Base-by-base conservation (phyloP, 2,329 filamentous ascomycete species). In the Claviceps quebecensis region DNA sequence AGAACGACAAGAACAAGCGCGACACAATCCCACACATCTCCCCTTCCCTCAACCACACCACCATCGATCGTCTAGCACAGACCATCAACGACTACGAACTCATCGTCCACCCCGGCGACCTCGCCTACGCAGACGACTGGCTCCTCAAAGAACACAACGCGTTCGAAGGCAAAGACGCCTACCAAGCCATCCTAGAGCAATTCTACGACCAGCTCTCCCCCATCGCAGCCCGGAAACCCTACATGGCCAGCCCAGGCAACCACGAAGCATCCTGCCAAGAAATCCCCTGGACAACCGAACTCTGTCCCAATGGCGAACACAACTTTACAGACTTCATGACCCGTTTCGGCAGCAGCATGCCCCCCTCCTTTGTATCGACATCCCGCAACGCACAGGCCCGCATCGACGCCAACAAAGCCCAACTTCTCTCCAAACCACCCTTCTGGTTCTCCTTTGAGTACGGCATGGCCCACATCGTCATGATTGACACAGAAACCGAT, bases 271-370 rank as follows among this genome's bases (percentile, higher is more conserved):
- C 67, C 44, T 80, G 77, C 59, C 59, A 67, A 52, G 71, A 75
- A 58, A 58, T 74, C 9, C 63, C 65, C 1, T 58, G 61, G 51
- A 62, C 62, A 11, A 61, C 60, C 5, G 57, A 57, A 6, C 56
- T 72, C 2, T 78, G 75, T 56, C 70, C 72, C 0, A 62, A 67
- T 2, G 77, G 77, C 5, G 77, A 81, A 59, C 72, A 68, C 56
- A 81, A 81, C 62, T 81, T 81, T 60, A 80, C 76, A 4, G 77
- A 78, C 54, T 80, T 76, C 62, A 70, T 74, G 67, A 73, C 72
- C 55, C 72, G 77, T 29, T 81, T 77, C 58, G 72, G 72, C 13
- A 58, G 65, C 13, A 75, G 71, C 17, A 75, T 78, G 72, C 74
- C 76, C 0, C 69, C 63, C 0, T 63, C 72, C 0, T 80, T 78